phyloP scores from a whole-genome alignment of 768 basidiomycete species.

The Rhizopogon salebrosus region DNA sequence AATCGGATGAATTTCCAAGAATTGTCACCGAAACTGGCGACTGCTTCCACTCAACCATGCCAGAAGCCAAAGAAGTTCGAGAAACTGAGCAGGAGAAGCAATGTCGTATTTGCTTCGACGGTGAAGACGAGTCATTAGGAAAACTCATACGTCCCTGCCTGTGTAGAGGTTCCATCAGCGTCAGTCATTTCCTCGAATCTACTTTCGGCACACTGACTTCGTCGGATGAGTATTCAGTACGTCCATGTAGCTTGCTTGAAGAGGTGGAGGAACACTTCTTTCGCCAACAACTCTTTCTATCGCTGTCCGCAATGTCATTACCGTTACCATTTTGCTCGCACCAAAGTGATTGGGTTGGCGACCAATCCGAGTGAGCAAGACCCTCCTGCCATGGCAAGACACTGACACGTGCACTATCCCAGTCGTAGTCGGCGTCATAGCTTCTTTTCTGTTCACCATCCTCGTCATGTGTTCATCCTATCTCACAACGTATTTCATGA shows the following conservation, averaged over 20 bases:
- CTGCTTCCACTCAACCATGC: no score
- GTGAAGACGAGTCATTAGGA: slow-evolving; percentile 56
- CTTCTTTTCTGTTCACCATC: slow-evolving; percentile 55
- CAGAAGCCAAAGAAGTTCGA: slow-evolving; percentile 8
- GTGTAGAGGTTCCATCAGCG: slow-evolving; percentile 72
- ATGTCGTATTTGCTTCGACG: slow-evolving; percentile 83
- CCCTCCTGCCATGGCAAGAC: slow-evolving; percentile 4
- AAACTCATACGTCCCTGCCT: slow-evolving; percentile 72
- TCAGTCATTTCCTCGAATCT: slow-evolving; percentile 22
- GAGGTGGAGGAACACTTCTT: slow-evolving; percentile 62
- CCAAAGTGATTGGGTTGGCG: slow-evolving; percentile 63
- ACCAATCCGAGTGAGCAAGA: slow-evolving; percentile 61
- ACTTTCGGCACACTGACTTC: slow-evolving; percentile 4
- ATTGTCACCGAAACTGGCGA: no score
- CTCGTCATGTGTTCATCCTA: slow-evolving; percentile 68
- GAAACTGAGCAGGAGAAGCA: slow-evolving; percentile 45
- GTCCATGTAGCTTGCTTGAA: slow-evolving; percentile 79
- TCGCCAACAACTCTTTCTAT: slow-evolving; percentile 67
- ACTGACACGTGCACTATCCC: slow-evolving; percentile 9
- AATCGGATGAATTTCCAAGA: no score
- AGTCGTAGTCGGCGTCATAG: slow-evolving; percentile 59
- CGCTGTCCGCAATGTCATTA: slow-evolving; percentile 78
- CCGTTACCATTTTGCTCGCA: slow-evolving; percentile 71
- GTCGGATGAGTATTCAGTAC: slow-evolving; percentile 40
- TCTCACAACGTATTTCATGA: slow-evolving; percentile 62